Evolutionary conservation across 2,329 filamentous ascomycete species (phyloP), one percentile per base, ranked within the genome.

Genomic region (Eurotiales sp.): DNA sequence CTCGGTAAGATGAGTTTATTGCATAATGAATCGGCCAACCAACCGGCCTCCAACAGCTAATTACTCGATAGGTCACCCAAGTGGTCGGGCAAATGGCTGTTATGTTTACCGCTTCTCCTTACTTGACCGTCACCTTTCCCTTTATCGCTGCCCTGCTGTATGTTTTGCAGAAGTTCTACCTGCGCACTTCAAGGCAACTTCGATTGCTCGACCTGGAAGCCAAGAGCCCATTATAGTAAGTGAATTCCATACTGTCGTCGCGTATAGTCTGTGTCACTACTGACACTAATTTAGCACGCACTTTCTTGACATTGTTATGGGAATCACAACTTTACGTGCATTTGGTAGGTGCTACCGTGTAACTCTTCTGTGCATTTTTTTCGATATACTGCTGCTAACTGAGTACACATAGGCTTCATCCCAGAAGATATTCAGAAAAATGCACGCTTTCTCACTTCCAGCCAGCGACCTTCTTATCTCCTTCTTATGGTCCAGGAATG

Each of bases 201-300:
- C 73, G 82, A 43, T 71, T 83, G 17, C 61, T 86, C 6, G 82
- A 85, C 41, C 72, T 86, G 1, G 83, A 86, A 61, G 74, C 78
- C 1, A 84, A 84, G 57, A 77, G 77, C 1, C 81, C 81, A 0
- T 64, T 84, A 66, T 53, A 53, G 51, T 53, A 49, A 19, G 51
- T 21, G 10, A n/a, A n/a, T n/a, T n/a, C n/a, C 34, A 10, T 21
- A 15, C 22, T 17, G n/a, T 15, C n/a, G n/a, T n/a, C n/a, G 11
- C 5, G 21, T 17, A 23, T 34, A 8, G n/a, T 43, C 40, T 8
- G 17, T 6, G 15, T 25, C 27, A 22, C 15, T 46, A 21, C 19
- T 14, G 22, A 46, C 29, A 21, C 14, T 30, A 15, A 14, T 19
- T 36, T 44, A 52, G 50, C 30, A 30, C 50, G 14, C 50, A 52